phyloP scores from a whole-genome alignment of 1,284 basidiomycete genomes.

The Trametes pubescens region DNA sequence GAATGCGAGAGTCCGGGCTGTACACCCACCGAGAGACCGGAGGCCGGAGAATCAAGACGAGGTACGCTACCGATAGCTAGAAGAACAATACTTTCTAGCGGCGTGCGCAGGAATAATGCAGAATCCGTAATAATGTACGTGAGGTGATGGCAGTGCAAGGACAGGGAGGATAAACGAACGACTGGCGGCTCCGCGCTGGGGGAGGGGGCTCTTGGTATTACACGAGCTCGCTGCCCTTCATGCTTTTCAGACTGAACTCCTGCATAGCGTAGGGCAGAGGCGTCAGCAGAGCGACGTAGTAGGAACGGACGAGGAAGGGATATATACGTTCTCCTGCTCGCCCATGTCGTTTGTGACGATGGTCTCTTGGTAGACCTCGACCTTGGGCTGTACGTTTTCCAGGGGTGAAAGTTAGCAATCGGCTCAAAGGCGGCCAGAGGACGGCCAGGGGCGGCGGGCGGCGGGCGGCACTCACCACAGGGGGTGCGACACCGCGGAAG shows the following conservation, averaged over 20 bases:
- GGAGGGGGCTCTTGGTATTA: not conserved
- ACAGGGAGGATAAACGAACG: slow-evolving; percentile 6
- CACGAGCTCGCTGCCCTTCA: slow-evolving; percentile 27
- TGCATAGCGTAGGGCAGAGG: not conserved
- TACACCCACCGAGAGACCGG: slow-evolving; percentile 3
- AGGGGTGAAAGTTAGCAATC: not conserved
- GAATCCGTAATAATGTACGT: not conserved
- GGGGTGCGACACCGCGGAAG: slow-evolving; percentile 16
- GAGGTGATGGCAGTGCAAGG: not conserved
- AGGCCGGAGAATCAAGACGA: slow-evolving; percentile 1
- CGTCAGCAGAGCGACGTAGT: slow-evolving; percentile 3
- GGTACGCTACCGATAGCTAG: not conserved
- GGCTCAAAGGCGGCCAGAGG: not conserved
- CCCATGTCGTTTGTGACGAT: slow-evolving; percentile 28
- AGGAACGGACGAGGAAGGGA: not conserved
- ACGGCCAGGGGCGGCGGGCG: not conserved
- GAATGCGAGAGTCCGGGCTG: slow-evolving; percentile 9
- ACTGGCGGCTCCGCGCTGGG: not conserved
- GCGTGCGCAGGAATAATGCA: not conserved
- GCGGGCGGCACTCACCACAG: slow-evolving; percentile 14
- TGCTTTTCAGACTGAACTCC: slow-evolving; percentile 22
- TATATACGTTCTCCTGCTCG: slow-evolving; percentile 20
- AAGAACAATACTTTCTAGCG: not conserved
- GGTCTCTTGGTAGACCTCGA: slow-evolving; percentile 27
- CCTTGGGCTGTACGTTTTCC: slow-evolving; percentile 17